Evolutionary conservation across 2,329 filamentous ascomycete genomes (phyloP), one percentile per base, ranked within the genome.

Genomic region (Zymoseptoria tritici): DNA sequence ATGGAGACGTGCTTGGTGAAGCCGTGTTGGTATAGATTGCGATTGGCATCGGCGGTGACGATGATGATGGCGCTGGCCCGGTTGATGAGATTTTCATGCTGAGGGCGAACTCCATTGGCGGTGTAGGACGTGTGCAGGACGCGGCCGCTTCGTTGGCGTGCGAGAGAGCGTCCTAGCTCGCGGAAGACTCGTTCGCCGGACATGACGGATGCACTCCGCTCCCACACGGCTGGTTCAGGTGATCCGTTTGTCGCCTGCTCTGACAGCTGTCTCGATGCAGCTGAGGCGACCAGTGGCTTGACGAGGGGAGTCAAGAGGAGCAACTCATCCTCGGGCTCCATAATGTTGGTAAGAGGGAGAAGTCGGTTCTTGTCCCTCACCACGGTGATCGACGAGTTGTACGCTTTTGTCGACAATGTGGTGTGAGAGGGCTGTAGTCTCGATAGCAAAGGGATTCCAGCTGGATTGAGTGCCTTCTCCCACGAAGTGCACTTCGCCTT

Each of bases 1-100:
- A 96, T 94, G 11, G 92, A 88, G 8, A 97, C 90, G 66, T 97
- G 93, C 72, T 97, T 97, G 1, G 93, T 93, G 72, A 97, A 97
- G 0, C 91, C 91, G 55, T 91, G 86, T 73, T 97, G 93, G 71
- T 97, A 97, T 13, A 96, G 78, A 70, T 97, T 97, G 49, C 92
- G 83, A 71, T 96, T 96, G 0, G 92, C 92, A 75, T 97, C 93
- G 9, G 93, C 93, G 0, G 93, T 97, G 31, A 97, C 83, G 55
- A 97, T 87, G 63, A 97, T 88, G 63, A 97, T 91, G 3, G 89
- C 90, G 56, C 88, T 90, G 9, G 92, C 91, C 67, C 91, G 83
- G 65, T 92, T 89, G 72, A 97, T 95, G 19, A 97, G 80, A 63
- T 93, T 94, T 70, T 97, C 93, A 71, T 97, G 93, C 0, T 96